Base-by-base conservation (phyloP, 306 rosid genomes). In the Arachis hypogaea region DNA sequence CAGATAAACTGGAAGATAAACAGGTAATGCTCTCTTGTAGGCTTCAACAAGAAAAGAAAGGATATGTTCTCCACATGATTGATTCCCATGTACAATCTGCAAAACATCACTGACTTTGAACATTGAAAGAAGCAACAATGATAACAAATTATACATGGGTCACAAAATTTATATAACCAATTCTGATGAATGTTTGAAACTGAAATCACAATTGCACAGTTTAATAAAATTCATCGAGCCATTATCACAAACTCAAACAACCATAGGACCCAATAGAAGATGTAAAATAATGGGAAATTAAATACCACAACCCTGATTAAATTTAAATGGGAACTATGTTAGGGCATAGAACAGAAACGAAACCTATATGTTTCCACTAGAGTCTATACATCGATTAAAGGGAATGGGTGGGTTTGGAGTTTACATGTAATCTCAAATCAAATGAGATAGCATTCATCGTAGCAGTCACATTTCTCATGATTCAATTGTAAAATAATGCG, bases 21-120 rank as follows among this genome's bases (percentile, higher is more conserved):
- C 99, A 7, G 98, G 97, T 76, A 92, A 57, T 2, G 99, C 96
- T 81, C 97, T 95, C 84, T 87, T 83, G 85, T 90, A 95, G 80
- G 94, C 96, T 83, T 90, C 90, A 79, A 88, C 41, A 68, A 92
- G 89, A 84, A 88, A 95, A 55, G 96, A 87, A 76, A 92, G 9
- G 69, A 86, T 12, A 65, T 92, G 99, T 36, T 75, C 92, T 56
- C 85, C 14, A 77, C 97, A 95, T 52, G 98, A 83, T 75, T 95
- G 92, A 80, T 84, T 86, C 71, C 93, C 93, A 82, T 95, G 99
- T 59, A 92, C 86, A 72, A 95, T 87, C 99, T 95, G 99, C 84
- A 83, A 68, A 63, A 72, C 72, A 69, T 42, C 60, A 50, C 59
- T 42, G 62, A 62, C 51, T 50, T 63, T 22, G 54, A 72, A 71